Percentiles rank a stretch among this genome's conserved stretches.
phyloP scores from a whole-genome alignment of 2,329 filamentous ascomycete species.

The Cryphonectria radicalis region DNA sequence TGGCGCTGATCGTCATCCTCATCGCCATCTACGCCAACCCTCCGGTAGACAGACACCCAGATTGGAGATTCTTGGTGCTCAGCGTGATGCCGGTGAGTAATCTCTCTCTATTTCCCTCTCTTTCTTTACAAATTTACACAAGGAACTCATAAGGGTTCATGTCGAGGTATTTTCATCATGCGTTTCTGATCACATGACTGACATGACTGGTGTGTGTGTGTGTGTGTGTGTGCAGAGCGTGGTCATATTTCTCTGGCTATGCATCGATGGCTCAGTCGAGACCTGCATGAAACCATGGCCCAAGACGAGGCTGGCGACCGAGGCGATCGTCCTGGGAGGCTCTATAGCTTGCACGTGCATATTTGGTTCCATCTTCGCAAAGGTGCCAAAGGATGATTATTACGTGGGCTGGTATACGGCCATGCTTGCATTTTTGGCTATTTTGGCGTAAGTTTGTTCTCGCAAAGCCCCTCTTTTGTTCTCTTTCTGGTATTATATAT shows the following conservation, averaged over 20 bases:
- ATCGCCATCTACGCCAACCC: constrained; percentile 2
- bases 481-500: too few relatives aligned
- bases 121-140: too few relatives aligned
- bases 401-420: not conserved
- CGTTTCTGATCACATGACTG: not conserved
- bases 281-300: not conserved
- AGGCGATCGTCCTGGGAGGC: not conserved
- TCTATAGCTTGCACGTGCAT: not conserved
- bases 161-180: too few relatives aligned
- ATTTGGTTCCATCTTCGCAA: not conserved
- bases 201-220: not conserved
- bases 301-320: not conserved
- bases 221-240: not conserved
- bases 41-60: not conserved
- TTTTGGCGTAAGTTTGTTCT: not conserved
- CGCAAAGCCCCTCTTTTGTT: not conserved
- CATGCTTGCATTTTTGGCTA: not conserved
- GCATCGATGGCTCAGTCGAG: not conserved
- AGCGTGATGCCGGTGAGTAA: constrained; percentile 6
- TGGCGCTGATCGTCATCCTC: not conserved
- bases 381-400: too few relatives aligned
- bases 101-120: not conserved
- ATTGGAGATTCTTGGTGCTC: not conserved
- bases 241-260: not conserved
- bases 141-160: too few relatives aligned